Conservation (phyloP, 2,329 filamentous ascomycete genomes). For the Apiospora hydei region DNA sequence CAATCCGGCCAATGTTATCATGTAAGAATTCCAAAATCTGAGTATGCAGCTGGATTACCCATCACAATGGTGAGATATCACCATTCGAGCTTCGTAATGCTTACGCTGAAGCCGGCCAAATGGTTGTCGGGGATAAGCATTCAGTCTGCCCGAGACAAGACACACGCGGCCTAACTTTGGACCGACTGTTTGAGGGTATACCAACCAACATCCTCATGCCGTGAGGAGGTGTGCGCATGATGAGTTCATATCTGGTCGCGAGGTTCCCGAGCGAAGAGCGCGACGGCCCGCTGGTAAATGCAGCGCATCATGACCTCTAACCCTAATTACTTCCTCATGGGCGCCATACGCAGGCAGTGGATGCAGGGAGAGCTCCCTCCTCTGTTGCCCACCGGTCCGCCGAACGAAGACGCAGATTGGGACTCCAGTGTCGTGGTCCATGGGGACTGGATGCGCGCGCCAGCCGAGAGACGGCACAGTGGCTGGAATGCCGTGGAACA, state of each 20-base stretch:
- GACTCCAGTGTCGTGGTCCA: constrained; percentile 35
- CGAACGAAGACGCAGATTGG: constrained; percentile 34
- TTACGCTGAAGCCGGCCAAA: background rate
- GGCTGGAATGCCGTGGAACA: constrained; percentile 39
- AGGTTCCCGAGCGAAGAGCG: too few relatives aligned
- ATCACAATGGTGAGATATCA: background rate
- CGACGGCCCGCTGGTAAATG: background rate
- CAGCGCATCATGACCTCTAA: background rate
- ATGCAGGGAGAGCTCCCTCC: constrained; percentile 24
- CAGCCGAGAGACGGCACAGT: constrained; percentile 36
- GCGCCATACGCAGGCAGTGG: constrained; percentile 26
- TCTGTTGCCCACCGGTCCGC: constrained; percentile 23
- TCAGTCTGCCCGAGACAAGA: background rate
- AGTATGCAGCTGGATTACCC: background rate
- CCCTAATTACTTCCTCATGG: constrained; percentile 8
- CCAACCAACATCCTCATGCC: background rate
- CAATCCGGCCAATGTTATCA: background rate
- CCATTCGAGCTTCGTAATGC: background rate
- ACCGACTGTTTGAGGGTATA: constrained; percentile 26
- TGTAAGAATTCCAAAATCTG: too few relatives aligned
- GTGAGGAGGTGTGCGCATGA: background rate
- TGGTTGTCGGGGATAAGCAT: background rate
- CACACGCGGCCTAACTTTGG: constrained; percentile 31
- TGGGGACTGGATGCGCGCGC: constrained; percentile 27
- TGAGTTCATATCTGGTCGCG: background rate